Base-by-base conservation (phyloP, 148 eudicot genomes). In the Vaccinium darrowii region DNA sequence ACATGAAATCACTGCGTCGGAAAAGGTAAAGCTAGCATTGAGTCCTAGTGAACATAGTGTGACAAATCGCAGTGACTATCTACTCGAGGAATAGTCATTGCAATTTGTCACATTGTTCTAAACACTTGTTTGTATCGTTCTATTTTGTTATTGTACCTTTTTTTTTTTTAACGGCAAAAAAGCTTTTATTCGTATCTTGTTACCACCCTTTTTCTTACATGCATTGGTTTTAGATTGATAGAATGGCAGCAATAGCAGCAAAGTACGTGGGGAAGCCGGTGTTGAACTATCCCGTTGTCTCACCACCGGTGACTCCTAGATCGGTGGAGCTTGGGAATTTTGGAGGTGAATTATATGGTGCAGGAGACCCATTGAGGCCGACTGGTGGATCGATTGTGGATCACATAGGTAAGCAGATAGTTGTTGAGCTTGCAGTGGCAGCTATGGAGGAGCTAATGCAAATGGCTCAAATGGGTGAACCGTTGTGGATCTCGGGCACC, bases 391-490 rank as follows among this genome's bases (percentile, higher is more conserved):
- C 89, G 11, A 52, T 73, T 2, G 90, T 65, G 15, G 72, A 91
- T 43, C 50, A 5, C 3, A 87, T 85, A 4, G 87, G 87, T 13
- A 84, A 76, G 73, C 69, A 76, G 25, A 84, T 88, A 53, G 84
- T 90, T 7, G 49, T 86, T n/a, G 91, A 92, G 74, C 85, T 90
- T 1, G 94, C 91, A 1, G 86, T 80, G 19, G 81, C 90, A 67
- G 94, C 94, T 8, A 85, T 89, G 90, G 91, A 92, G 23, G 92
- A 92, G 83, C 84, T 92, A 0, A 71, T 69, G 13, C 79, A 81
- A 13, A 83, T 90, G 88, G 90, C 91, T 3, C 90, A 88, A 76
- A 54, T 33, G 33, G 85, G 84, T 10, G 88, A 87, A 0, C 92
- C 93, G 0, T 52, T 90, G 7, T 92, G 94, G 94, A 18, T 91